Base-by-base conservation (phyloP, 192 early-diverging fungal species). In the Coemansia sp. region DNA sequence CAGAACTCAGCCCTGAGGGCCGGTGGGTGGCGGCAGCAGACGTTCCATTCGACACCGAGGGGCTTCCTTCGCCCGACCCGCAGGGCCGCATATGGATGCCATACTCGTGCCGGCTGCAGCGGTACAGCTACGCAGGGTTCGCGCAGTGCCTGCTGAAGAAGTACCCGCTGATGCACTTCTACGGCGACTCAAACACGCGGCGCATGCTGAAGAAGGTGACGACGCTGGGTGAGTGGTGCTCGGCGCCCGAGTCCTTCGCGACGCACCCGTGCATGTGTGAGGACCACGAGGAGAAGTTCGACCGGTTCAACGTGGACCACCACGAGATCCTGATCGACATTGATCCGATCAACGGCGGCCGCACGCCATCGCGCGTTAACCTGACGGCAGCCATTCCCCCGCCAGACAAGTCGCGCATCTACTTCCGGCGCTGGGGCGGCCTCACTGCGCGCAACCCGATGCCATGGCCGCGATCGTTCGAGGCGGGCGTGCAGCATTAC, bases 161-260 rank as follows among this genome's bases (percentile, higher is more conserved):
- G 50, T 76, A 82, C 49, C 70, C 73, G n/a, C 29, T 48, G 7
- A 36, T 82, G 6, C 76, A 82, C 48, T 65, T 71, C 35, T 85
- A 66, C 48, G 83, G 83, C n/a, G 83, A 85, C 59, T 85, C 83
- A 29, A 82, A 85, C 55, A 71, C 62, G n/a, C 74, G 83, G 13
- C 59, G 83, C 23, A 67, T 79, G 35, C 36, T 85, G 11, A 82
- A 79, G 58, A 79, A 73, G 61, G 45, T 85, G 19, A 45, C 74
- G 9, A 76, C 71, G 33, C 70, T 69, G 19, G 82, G 82, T 20
- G 35, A 70, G 49, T 83, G 82, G 82, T 83, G 82, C 63, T 17
- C 61, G 3, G 15, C 23, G 22, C 45, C 19, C 9, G 61, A 75
- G 41, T 46, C 50, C 17, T 15, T 33, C 3, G 45, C 58, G 5